Evolutionary conservation across 2,329 filamentous ascomycete genomes (phyloP), one percentile per base, ranked within the genome.

Genomic region (Drechslerella stenobrocha): DNA sequence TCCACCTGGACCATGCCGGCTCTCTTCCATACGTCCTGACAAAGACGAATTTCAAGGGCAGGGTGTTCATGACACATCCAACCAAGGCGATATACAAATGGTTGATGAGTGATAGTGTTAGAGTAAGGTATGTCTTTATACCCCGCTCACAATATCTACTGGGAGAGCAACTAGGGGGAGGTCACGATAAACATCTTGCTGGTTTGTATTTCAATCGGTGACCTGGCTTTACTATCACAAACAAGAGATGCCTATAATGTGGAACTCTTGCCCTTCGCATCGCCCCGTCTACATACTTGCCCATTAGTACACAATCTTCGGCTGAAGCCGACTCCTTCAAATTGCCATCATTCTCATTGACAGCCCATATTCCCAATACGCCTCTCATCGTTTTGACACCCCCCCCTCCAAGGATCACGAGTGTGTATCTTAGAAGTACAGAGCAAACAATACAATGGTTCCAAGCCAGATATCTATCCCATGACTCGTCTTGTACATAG

Each of bases 1-100:
- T 98, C 76, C 93, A 98, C 77, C 83, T 97, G 76, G 93, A 98
- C 75, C 93, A 98, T 79, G 93, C 93, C n/a, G 92, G 92, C 13
- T 96, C 92, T n/a, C 80, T 98, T 46, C 93, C 93, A 44, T 98
- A 97, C 76, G 93, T 98, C 65, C 83, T 98, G 71, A 89, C 92
- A 71, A 98, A 98, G 80, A 97, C 93, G 34, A 96, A 96, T 77
- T 98, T 98, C 80, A 87, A 88, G 71, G 93, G 93, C 48, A 86
- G 91, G 20, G 92, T 97, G 69, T 97, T 96, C 80, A 98, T 97
- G 92, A 98, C 93, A 52, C 93, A 98, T 80, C 90, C 93, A 1
- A 98, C 93, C 46, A 97, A 98, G 77, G 93, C 93, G 73, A 98
- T 98, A 76, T 98, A 98, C 83, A 97, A 97, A 79, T 97, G 93